A percentile compares a stretch with the other conserved stretches of the same genome.
Evolutionary conservation across 1,284 basidiomycete species (phyloP).

Genomic region (Trichosporon sp.): DNA sequence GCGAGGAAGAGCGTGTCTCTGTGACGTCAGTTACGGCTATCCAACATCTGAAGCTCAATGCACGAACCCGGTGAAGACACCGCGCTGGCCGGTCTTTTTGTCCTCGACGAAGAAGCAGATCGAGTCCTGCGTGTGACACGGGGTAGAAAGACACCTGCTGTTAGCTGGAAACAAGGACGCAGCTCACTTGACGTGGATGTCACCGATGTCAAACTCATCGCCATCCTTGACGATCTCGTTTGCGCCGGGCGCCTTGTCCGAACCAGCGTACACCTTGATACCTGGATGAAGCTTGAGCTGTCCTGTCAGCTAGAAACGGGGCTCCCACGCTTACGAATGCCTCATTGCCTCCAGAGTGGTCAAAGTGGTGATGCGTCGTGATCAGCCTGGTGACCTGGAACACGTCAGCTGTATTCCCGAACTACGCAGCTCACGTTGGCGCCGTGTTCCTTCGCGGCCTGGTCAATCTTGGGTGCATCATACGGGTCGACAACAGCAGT

Average conservation of each 20-base stretch:
- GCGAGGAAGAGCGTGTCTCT: slow-evolving; percentile 90
- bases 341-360: slow-evolving; percentile 85
- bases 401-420: not conserved
- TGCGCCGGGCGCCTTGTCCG: slow-evolving; percentile 67
- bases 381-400: slow-evolving; percentile 68
- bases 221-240: slow-evolving; percentile 76
- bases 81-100: slow-evolving; percentile 64
- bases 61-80: slow-evolving; percentile 80
- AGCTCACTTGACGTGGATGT: slow-evolving; percentile 68
- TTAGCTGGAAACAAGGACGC: not conserved
- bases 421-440: slow-evolving; percentile 60
- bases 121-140: slow-evolving; percentile 95
- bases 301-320: not conserved
- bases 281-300: slow-evolving; percentile 59
- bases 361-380: slow-evolving; percentile 85
- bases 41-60: not conserved
- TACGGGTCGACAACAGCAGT: slow-evolving; percentile 71
- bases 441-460: slow-evolving; percentile 67
- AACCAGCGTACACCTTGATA: slow-evolving; percentile 82
- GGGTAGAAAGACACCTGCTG: slow-evolving; percentile 78
- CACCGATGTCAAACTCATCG: slow-evolving; percentile 73
- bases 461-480: slow-evolving; percentile 74
- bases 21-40: slow-evolving; percentile 18
- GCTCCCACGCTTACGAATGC: slow-evolving; percentile 57
- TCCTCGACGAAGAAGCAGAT: slow-evolving; percentile 83